Percentiles rank a stretch among this genome's conserved stretches.
Conservation (phyloP, 495 filamentous ascomycete species). For the Penicillium psychrofluorescens region DNA sequence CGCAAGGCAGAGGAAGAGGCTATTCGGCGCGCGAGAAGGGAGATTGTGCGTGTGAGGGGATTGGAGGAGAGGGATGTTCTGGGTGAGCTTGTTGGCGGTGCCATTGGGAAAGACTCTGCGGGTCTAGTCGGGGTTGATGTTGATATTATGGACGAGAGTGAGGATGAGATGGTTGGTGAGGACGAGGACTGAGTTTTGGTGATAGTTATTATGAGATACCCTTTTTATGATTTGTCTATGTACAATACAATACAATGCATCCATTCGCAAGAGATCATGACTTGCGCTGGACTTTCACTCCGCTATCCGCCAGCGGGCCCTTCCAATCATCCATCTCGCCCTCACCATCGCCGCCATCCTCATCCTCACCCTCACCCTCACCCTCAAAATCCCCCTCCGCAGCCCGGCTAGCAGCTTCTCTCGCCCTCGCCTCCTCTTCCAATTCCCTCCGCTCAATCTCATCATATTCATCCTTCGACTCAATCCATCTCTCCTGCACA, state of each 20-base stretch:
- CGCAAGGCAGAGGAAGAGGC: conserved; percentile 86
- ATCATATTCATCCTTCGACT: conserved; percentile 82
- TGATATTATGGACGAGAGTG: conserved; percentile 30
- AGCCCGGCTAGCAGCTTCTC: conserved; percentile 1
- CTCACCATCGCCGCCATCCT: no score
- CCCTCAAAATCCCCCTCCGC: conserved; percentile 21
- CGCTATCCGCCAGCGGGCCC: conserved; percentile 31
- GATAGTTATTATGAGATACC: conserved; percentile 26
- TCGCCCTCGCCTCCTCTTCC: conserved; percentile 45
- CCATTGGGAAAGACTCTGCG: not conserved
- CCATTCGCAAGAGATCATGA: conserved; percentile 8
- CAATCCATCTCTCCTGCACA: conserved; percentile 92
- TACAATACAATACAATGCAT: no score
- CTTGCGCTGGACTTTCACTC: conserved; percentile 41
- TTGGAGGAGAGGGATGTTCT: conserved; percentile 34
- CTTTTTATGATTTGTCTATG: not conserved
- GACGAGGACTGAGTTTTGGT: conserved; percentile 19
- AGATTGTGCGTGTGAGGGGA: conserved; percentile 57
- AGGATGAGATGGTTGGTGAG: conserved; percentile 43
- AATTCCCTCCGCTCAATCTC: conserved; percentile 64
- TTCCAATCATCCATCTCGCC: conserved; percentile 28
- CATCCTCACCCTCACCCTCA: conserved; percentile 30
- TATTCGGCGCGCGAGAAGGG: conserved; percentile 62
- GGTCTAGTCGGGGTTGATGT: conserved; percentile 24
- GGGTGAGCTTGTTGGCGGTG: conserved; percentile 27